These are phyloP conservation scores for Rhodotorula sp. DNA, from an alignment of 1,284 basidiomycete genomes.

Conservation along the genomic window DNA sequence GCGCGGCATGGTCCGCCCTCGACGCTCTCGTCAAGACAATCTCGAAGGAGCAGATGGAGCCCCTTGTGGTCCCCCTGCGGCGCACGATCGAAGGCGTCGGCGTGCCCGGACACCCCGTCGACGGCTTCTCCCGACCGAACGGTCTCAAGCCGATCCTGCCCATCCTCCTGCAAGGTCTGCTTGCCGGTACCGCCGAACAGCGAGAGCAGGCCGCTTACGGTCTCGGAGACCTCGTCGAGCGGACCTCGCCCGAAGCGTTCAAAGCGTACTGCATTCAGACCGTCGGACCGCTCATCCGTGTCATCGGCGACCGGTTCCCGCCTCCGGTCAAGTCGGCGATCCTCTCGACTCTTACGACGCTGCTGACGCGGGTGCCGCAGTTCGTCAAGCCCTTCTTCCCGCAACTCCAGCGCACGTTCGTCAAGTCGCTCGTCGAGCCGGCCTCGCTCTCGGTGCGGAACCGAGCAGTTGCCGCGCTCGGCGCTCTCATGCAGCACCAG, in stretches of 20 bases:
- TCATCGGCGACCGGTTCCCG: constrained; percentile 59
- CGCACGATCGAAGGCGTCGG: constrained; percentile 84
- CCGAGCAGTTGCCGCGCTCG: constrained; percentile 78
- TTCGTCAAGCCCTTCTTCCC: constrained; percentile 99
- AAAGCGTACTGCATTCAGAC: constrained; percentile 96
- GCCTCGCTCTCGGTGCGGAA: constrained; percentile 75
- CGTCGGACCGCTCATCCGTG: constrained; percentile 78
- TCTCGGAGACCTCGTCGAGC: constrained; percentile 88
- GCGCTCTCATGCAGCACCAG: constrained; percentile 88
- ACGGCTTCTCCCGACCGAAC: constrained; percentile 85
- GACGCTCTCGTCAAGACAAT: constrained; percentile 87
- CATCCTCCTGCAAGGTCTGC: constrained; percentile 45
- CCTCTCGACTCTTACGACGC: constrained; percentile 72
- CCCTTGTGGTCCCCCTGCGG: constrained; percentile 80
- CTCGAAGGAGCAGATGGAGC: constrained; percentile 88
- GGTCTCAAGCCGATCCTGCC: constrained; percentile 78
- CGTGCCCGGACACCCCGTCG: constrained; percentile 70
- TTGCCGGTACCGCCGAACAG: constrained; percentile 54
- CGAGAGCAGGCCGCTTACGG: constrained; percentile 88
- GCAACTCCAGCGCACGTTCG: constrained; percentile 92
- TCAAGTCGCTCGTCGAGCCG: constrained; percentile 85
- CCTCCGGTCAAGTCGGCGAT: constrained; percentile 88
- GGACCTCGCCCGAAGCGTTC: constrained; percentile 82
- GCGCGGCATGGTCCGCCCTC: constrained; percentile 77
- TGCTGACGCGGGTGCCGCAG: constrained; percentile 77